phyloP scores from a whole-genome alignment of 1,284 basidiomycete species.

The Hemileia vastatrix region DNA sequence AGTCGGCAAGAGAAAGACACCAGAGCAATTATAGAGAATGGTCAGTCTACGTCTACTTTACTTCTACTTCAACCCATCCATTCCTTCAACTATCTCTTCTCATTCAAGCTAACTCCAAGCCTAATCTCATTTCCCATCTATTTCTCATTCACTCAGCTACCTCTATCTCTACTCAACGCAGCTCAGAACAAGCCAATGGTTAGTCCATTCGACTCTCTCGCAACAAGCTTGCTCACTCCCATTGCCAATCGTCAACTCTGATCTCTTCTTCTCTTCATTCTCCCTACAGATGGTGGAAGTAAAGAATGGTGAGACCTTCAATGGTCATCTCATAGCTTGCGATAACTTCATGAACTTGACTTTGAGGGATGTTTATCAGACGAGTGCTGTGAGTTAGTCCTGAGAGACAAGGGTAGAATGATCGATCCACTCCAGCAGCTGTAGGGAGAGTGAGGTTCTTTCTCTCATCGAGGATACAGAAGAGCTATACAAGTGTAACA shows the following conservation, averaged over 20 bases:
- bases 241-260: background rate
- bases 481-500: no score
- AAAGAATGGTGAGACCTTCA: constrained; percentile 98
- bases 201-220: constrained; percentile 36
- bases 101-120: no score
- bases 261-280: background rate
- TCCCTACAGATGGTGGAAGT: constrained; percentile 77
- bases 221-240: background rate
- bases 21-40: no score
- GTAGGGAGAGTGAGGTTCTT: no score
- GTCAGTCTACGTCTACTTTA: no score
- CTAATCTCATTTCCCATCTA: no score
- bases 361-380: constrained; percentile 91
- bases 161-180: constrained; percentile 54
- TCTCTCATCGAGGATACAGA: background rate
- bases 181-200: constrained; percentile 82
- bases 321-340: constrained; percentile 94
- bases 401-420: background rate
- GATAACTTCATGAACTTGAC: constrained; percentile 99
- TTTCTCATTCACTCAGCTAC: constrained; percentile 49
- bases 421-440: background rate
- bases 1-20: no score
- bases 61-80: no score
- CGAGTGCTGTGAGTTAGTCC: constrained; percentile 58
- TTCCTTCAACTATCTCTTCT: no score